Conservation (phyloP, 805 yeast genomes). For the Priceomyces carsonii region DNA sequence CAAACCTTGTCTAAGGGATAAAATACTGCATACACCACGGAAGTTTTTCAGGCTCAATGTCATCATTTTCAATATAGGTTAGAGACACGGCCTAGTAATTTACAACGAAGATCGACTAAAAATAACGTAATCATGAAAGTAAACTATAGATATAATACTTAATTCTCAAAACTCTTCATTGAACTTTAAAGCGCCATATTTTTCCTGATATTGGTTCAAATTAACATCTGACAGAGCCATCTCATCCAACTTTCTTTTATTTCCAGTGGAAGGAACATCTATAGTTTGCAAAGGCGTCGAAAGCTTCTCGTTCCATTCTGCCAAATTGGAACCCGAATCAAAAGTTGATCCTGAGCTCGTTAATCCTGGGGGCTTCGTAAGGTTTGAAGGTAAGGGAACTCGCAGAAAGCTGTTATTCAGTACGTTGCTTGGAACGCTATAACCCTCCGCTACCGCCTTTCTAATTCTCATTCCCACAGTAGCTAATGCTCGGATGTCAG, state of each 20-base stretch:
- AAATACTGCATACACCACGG: no score
- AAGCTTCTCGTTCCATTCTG: conserved; percentile 40
- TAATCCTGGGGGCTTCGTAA: conserved; percentile 47
- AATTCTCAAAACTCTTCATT: conserved; percentile 47
- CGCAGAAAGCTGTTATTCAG: conserved; percentile 20
- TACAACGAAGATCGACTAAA: no score
- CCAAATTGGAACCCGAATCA: conserved; percentile 40
- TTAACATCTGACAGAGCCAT: conserved; percentile 14
- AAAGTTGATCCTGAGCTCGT: conserved; percentile 44
- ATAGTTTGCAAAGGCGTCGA: conserved; percentile 6
- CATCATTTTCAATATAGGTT: no score
- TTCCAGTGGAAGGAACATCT: conserved; percentile 2
- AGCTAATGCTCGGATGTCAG: conserved; percentile 43
- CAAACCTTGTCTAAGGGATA: no score
- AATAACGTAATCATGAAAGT: no score
- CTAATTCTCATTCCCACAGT: conserved; percentile 73
- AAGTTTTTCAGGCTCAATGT: no score
- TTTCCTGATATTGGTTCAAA: conserved; percentile 19
- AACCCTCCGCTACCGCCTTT: conserved; percentile 65
- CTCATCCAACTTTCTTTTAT: conserved; percentile 31
- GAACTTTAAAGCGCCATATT: conserved; percentile 47
- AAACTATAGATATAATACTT: no score
- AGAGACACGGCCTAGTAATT: no score
- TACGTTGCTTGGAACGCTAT: conserved; percentile 24
- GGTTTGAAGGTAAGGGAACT: conserved; percentile 42